A percentile compares a stretch with the other conserved stretches of the same genome.
phyloP scores from a whole-genome alignment of 495 filamentous ascomycete genomes.

The Penicillium manginii region DNA sequence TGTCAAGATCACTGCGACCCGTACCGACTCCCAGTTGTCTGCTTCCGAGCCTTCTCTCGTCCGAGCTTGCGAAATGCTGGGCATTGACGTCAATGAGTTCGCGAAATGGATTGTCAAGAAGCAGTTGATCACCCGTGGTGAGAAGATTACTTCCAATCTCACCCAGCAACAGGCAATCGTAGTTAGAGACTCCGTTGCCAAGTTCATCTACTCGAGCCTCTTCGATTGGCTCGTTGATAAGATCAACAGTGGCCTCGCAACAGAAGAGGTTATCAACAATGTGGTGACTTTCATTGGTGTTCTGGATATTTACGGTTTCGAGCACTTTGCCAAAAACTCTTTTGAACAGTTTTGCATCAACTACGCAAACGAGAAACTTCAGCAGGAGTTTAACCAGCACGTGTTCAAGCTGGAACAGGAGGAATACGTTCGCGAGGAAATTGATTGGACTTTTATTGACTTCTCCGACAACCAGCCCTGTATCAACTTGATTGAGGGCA shows the following conservation, averaged over 20 bases:
- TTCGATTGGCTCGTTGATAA: slow-evolving; percentile 99
- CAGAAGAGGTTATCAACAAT: slow-evolving; percentile 79
- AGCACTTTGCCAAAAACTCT: slow-evolving; percentile 99
- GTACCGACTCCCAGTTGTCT: slow-evolving; percentile 84
- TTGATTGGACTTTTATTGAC: slow-evolving; percentile 99
- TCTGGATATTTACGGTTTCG: slow-evolving; percentile 99
- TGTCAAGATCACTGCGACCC: slow-evolving; percentile 87
- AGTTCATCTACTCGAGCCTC: slow-evolving; percentile 97
- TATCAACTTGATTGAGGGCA: slow-evolving; percentile 98
- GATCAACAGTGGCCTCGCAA: slow-evolving; percentile 88
- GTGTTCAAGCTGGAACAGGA: slow-evolving; percentile 99
- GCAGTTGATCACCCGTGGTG: slow-evolving; percentile 92
- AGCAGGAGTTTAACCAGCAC: slow-evolving; percentile 99
- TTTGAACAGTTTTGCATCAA: slow-evolving; percentile 99
- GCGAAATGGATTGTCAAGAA: slow-evolving; percentile 99
- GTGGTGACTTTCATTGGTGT: slow-evolving; percentile 97
- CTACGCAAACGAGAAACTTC: slow-evolving; percentile 98
- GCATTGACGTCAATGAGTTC: slow-evolving; percentile 85
- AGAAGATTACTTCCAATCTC: slow-evolving; percentile 96
- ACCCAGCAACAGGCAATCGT: slow-evolving; percentile 93
- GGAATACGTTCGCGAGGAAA: slow-evolving; percentile 95
- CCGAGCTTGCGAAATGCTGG: slow-evolving; percentile 82
- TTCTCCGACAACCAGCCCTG: slow-evolving; percentile 99
- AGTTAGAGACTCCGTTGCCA: slow-evolving; percentile 96
- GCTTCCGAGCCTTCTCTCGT: slow-evolving; percentile 79